Percentiles rank a stretch among this genome's conserved stretches.
These are phyloP conservation scores for Omphalea diandra DNA, from an alignment of 441 rosid species.

Conservation along the genomic window DNA sequence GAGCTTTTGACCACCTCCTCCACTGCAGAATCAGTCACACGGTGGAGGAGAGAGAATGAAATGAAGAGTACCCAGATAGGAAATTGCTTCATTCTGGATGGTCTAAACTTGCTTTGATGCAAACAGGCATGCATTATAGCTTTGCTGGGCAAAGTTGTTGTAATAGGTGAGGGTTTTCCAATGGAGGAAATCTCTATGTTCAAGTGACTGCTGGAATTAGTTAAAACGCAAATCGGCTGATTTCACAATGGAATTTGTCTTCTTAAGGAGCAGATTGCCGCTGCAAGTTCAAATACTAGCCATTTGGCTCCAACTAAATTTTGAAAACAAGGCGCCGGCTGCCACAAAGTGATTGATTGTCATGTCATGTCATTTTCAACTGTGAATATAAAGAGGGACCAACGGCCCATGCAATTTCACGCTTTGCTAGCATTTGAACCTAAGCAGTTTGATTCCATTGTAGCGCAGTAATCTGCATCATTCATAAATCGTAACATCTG, in stretches of 20 bases:
- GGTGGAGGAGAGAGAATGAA: conserved; percentile 28
- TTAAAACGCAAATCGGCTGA: conserved; percentile 31
- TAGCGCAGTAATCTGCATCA: background rate
- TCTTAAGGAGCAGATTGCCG: conserved; percentile 16
- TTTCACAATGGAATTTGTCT: conserved; percentile 35
- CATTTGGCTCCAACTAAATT: conserved; percentile 11
- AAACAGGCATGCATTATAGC: conserved; percentile 15
- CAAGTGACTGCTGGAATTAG: conserved; percentile 13
- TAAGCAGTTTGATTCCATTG: background rate
- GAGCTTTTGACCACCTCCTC: conserved; percentile 32
- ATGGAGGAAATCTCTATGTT: conserved; percentile 44
- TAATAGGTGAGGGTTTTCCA: conserved; percentile 10
- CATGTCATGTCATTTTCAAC: conserved; percentile 11
- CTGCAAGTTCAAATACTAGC: conserved; percentile 5
- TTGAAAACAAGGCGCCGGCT: conserved; percentile 32
- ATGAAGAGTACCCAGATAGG: conserved; percentile 27
- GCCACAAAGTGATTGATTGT: conserved; percentile 2
- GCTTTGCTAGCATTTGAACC: background rate
- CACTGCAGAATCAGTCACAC: conserved; percentile 24
- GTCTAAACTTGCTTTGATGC: conserved; percentile 1
- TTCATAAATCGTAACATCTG: background rate
- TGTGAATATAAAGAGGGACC: background rate
- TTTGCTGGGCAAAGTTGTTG: background rate
- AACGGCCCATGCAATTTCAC: background rate
- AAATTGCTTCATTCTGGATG: conserved; percentile 31